phyloP scores from a whole-genome alignment of 164 flowering plant genomes.

The Nymphaea thermarum region DNA sequence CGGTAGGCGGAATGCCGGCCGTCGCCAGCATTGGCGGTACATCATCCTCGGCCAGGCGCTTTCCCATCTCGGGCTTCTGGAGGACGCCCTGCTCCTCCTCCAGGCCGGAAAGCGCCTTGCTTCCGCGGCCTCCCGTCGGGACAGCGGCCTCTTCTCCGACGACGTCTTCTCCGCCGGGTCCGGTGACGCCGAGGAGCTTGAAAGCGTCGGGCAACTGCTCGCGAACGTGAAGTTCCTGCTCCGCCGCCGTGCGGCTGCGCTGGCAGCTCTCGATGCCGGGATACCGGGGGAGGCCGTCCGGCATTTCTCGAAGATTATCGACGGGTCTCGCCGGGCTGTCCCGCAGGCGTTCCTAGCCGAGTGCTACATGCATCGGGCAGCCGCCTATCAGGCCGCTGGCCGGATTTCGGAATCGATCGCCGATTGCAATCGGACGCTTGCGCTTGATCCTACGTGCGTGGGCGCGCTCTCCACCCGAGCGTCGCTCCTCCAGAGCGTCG shows the following conservation, averaged over 20 bases:
- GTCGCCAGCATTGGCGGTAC: conserved; percentile 90
- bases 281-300: conserved; percentile 77
- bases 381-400: conserved; percentile 57
- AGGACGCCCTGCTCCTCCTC: conserved; percentile 90
- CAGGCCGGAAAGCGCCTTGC: conserved; percentile 89
- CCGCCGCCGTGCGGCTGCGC: conserved; percentile 76
- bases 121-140: conserved; percentile 69
- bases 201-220: conserved; percentile 47
- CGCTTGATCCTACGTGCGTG: conserved; percentile 65
- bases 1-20: neutral
- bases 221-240: conserved; percentile 78
- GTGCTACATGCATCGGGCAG: conserved; percentile 75
- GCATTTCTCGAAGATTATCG: conserved; percentile 86
- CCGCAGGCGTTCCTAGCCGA: conserved; percentile 87
- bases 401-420: conserved; percentile 80
- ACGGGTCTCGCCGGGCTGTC: conserved; percentile 55
- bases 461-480: conserved; percentile 69
- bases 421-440: conserved; percentile 72
- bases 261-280: conserved; percentile 92
- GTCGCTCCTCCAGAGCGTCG: conserved; percentile 48
- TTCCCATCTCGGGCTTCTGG: conserved; percentile 84
- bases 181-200: conserved; percentile 32
- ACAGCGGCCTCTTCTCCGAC: conserved; percentile 67
- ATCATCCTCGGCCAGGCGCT: conserved; percentile 87
- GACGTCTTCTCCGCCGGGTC: conserved; percentile 51